Base-by-base conservation (phyloP, 495 filamentous ascomycete species). In the Coniosporium apollinis region DNA sequence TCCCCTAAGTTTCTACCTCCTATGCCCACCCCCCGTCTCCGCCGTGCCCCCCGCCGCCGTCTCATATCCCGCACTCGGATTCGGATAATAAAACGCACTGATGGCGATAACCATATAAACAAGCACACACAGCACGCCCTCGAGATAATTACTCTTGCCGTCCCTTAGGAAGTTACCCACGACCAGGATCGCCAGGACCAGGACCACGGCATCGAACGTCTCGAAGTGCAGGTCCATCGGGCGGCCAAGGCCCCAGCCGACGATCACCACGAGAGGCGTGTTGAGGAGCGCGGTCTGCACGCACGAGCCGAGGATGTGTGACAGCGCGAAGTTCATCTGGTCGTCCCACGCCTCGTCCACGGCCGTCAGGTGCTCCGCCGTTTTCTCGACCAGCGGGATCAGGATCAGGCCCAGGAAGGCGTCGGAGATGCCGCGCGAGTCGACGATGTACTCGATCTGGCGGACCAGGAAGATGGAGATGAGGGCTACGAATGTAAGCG, bases 261-360 rank as follows among this genome's bases (percentile, higher is more conserved):
- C 75, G 21, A 93, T 62, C 25, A 93, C 70, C 16, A 82, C 76
- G 6, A 93, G 65, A 6, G 86, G 84, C 0, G 77, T 79, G 48
- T 93, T 93, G 46, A 96, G 66, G 24, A 94, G 66, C 8, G 85
- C 83, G 0, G 87, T 96, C 51, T 94, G 87, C 31, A 94, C 77
- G 3, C 79, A 82, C 9, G 82, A 74, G 13, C 82, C 85, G 26
- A 96, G 72, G 35, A 89, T 79, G 57, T 94, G 83, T 30, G 81
- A 76, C 5, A 96, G 69, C 0, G 87, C 86, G 54, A 91, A 89
- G 60, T 94, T 93, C 70, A 82, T 80, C 49, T 67, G 74, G 54
- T 79, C 70, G 52, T 83, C 81, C 67, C 75, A 92, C 7, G 86
- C 87, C 62, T 94, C 86, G 54, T 94, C 86, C 29, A 94, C 58